Evolutionary conservation across 805 yeast species (phyloP).

Genomic region (Pichia sporocuriosa): DNA sequence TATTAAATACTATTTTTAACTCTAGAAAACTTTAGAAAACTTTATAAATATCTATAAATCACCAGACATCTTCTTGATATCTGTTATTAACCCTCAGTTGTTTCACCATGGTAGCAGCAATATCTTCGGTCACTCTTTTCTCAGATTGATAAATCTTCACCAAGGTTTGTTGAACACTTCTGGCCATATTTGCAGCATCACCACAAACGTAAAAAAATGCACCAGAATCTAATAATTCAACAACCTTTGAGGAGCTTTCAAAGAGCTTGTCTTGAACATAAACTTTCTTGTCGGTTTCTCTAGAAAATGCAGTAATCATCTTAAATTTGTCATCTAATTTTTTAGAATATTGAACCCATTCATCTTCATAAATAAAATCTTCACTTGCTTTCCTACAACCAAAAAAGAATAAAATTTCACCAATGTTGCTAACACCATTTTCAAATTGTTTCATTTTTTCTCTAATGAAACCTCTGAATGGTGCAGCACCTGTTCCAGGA

Average conservation of each 20-base stretch:
- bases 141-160: slow-evolving; percentile 53
- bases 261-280: slow-evolving; percentile 80
- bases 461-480: slow-evolving; percentile 90
- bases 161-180: slow-evolving; percentile 76
- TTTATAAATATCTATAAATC: neutral
- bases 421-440: slow-evolving; percentile 47
- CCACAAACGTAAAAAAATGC: slow-evolving; percentile 95
- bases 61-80: slow-evolving; percentile 99
- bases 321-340: slow-evolving; percentile 56
- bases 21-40: no score
- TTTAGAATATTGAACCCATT: slow-evolving; percentile 75
- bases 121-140: slow-evolving; percentile 56
- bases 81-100: slow-evolving; percentile 74
- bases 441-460: slow-evolving; percentile 63
- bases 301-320: slow-evolving; percentile 78
- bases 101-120: slow-evolving; percentile 73
- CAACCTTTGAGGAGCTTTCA: slow-evolving; percentile 47
- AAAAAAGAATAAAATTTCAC: slow-evolving; percentile 70
- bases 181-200: slow-evolving; percentile 93
- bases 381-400: slow-evolving; percentile 79
- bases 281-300: slow-evolving; percentile 59
- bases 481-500: slow-evolving; percentile 99
- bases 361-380: slow-evolving; percentile 82
- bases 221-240: slow-evolving; percentile 52
- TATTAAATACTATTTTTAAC: no score